Conservation (phyloP, 1,139 yeast genomes). For the Insectozyma bohioensis region DNA sequence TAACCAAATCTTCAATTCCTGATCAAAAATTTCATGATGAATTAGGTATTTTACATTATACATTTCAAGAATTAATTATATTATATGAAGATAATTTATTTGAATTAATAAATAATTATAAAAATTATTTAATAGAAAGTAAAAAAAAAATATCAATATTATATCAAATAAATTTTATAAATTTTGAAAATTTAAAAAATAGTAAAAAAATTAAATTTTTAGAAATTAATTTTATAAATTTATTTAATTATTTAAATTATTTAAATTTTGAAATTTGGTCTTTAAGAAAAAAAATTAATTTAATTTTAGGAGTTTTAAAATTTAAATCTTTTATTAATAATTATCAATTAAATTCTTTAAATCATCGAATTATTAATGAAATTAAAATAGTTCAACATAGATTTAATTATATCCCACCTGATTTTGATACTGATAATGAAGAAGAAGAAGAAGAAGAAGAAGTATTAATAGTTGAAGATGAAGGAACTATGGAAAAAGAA, state of each 20-base stretch:
- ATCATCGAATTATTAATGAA: conserved; percentile 2
- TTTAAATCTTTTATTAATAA: conserved; percentile 1
- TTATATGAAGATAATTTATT: conserved; percentile 4
- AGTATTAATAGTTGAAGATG: not conserved
- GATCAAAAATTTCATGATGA: conserved; percentile 3
- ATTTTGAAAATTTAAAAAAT: not conserved
- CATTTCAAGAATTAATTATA: conserved; percentile 1
- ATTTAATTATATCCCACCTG: conserved; percentile 1
- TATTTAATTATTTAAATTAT: conserved; percentile 2
- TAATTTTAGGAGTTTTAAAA: conserved; percentile 2
- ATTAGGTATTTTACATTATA: conserved; percentile 4
- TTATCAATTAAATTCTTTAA: conserved; percentile 2
- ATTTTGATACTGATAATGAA: not conserved
- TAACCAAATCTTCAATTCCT: not conserved
- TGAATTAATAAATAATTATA: conserved; percentile 3
- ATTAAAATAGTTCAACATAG: conserved; percentile 4
- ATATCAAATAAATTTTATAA: conserved; percentile 1
- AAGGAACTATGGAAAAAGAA: not conserved
- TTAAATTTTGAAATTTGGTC: conserved; percentile 4
- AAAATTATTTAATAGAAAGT: conserved; percentile 1
- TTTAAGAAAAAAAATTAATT: conserved; percentile 3
- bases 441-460: not conserved
- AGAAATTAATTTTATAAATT: conserved; percentile 2
- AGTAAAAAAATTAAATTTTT: not conserved
- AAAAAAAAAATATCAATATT: conserved; percentile 3